Evolutionary conservation across 768 basidiomycete genomes (phyloP), one percentile per base, ranked within the genome.

Genomic region (Psilocybe subaeruginosa): DNA sequence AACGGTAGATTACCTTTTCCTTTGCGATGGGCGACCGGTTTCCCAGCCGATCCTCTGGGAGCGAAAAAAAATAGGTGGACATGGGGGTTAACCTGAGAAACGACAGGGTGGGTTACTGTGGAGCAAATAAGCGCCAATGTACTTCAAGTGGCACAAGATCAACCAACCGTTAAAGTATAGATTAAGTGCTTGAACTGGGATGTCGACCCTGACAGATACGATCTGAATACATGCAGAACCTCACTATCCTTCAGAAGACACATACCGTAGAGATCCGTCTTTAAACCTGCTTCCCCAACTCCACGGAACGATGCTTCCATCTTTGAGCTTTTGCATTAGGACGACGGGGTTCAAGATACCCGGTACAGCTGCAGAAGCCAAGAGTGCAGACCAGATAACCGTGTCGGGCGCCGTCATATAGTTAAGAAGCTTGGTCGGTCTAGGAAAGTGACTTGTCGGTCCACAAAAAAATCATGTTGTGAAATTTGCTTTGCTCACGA

Each of bases 11-110:
- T 61, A 87, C 91, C 94, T 86, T 93, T 97, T 43, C 93, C 94
- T 73, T 92, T 95, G 8, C 94, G 84, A 73, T 97, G 95, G 4
- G 94, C 93, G 0, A 99, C 97, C 0, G 97, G 97, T 68, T 90
- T 91, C 35, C 96, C 96, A 8, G 91, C 88, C 0, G 92, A 93
- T 16, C 93, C 95, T 68, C 90, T 79, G 61, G 92, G 91, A 2
- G 94, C 94, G 71, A 97, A 98, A 78, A 97, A 97, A 75, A 97
- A 97, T 17, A 98, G 71, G 73, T 97, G 95, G 7, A 97, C 91
- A 67, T 92, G 91, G 1, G 88, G 88, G 60, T 99, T 99, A 23
- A 93, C 95, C 76, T 98, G 95, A 1, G 92, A 93, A 45, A 99
- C 97, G 54, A 98, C 89, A 3, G 93, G 91, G 75, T 96, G 88